These are phyloP conservation scores for Ensete glaucum DNA, from an alignment of 176 grass and related monocot species.

Conservation along the genomic window DNA sequence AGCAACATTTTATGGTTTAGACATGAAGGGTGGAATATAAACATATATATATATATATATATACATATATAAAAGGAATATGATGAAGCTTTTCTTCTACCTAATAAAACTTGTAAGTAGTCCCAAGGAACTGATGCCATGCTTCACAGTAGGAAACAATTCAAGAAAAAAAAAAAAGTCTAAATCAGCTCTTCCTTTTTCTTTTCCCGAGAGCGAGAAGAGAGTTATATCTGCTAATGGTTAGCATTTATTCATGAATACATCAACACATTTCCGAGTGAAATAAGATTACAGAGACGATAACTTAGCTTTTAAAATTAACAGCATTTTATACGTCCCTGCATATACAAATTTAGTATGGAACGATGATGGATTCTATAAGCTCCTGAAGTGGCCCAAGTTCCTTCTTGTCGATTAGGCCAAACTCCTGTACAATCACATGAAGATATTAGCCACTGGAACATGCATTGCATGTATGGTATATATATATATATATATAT, in stretches of 20 bases:
- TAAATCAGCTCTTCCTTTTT: too few relatives aligned
- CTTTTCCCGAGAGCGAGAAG: background rate
- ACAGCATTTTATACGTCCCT: background rate
- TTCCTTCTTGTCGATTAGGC: constrained; percentile 89
- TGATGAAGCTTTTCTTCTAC: too few relatives aligned
- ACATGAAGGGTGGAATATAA: too few relatives aligned
- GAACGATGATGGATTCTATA: constrained; percentile 87
- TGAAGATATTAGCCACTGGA: background rate
- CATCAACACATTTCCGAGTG: background rate
- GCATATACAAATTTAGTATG: constrained; percentile 32
- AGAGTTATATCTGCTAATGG: background rate
- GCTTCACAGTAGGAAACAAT: too few relatives aligned
- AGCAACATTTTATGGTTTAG: too few relatives aligned
- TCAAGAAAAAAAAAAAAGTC: too few relatives aligned
- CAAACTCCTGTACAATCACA: constrained; percentile 67
- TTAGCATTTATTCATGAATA: background rate
- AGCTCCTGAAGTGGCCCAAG: constrained; percentile 90
- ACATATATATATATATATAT: too few relatives aligned
- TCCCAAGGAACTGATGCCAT: too few relatives aligned
- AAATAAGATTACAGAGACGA: background rate
- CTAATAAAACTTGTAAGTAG: too few relatives aligned
- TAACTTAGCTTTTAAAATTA: background rate
- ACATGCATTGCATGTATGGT: background rate
- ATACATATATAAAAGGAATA: too few relatives aligned
- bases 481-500: background rate